Conservation (phyloP, 352 stramenopile species). For the Phytophthora syringae region DNA sequence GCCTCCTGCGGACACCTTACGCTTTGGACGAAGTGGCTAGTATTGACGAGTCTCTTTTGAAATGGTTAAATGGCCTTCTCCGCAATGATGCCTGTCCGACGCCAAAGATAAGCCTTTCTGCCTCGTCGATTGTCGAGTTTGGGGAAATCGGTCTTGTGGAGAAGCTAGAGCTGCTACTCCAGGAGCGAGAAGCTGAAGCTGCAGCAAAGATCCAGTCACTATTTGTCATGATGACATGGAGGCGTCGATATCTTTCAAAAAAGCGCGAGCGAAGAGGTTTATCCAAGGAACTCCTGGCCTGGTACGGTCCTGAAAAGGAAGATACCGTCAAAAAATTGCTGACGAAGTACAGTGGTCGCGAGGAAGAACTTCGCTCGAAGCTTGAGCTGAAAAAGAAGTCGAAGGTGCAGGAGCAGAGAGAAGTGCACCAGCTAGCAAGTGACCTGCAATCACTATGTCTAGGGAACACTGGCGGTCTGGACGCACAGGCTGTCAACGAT, state of each 20-base stretch:
- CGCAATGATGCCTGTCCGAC: not conserved
- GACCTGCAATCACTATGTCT: slow-evolving; percentile 54
- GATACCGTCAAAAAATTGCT: slow-evolving; percentile 46
- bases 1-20: slow-evolving; percentile 27
- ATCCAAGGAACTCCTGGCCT: slow-evolving; percentile 45
- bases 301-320: slow-evolving; percentile 41
- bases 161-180: slow-evolving; percentile 47
- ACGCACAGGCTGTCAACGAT: slow-evolving; percentile 50
- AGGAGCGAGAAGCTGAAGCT: slow-evolving; percentile 41
- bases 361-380: slow-evolving; percentile 49
- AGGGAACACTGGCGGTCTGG: slow-evolving; percentile 36
- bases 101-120: slow-evolving; percentile 17
- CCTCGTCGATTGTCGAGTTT: slow-evolving; percentile 34
- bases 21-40: slow-evolving; percentile 6
- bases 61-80: slow-evolving; percentile 28
- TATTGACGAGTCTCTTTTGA: slow-evolving; percentile 23
- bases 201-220: slow-evolving; percentile 44
- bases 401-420: slow-evolving; percentile 26
- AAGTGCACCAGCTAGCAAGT: slow-evolving; percentile 39
- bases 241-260: slow-evolving; percentile 32
- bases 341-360: slow-evolving; percentile 47
- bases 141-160: slow-evolving; percentile 38
- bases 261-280: slow-evolving; percentile 40
- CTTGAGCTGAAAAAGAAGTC: slow-evolving; percentile 40
- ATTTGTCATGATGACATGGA: slow-evolving; percentile 45